Evolutionary conservation across 2,329 filamentous ascomycete genomes (phyloP).

Genomic region (Dactylonectria macrodidyma): DNA sequence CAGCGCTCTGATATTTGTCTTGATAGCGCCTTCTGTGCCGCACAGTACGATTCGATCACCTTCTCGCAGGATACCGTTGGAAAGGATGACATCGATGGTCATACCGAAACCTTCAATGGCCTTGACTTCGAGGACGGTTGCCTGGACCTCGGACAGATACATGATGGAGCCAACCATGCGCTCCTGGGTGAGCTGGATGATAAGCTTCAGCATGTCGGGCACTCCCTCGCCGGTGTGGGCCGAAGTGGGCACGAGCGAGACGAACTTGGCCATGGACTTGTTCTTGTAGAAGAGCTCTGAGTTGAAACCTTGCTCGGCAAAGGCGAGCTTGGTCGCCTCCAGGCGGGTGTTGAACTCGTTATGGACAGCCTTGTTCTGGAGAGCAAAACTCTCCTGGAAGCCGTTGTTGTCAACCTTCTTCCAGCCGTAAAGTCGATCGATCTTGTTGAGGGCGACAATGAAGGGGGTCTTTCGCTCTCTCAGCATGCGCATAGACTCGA

Average conservation of each 20-base stretch:
- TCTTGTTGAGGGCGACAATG: slow-evolving; percentile 99
- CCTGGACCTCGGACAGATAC: slow-evolving; percentile 98
- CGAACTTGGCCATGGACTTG: slow-evolving; percentile 94
- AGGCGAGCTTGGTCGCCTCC: slow-evolving; percentile 91
- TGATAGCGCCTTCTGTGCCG: slow-evolving; percentile 95
- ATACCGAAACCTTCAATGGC: slow-evolving; percentile 99
- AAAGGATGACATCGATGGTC: slow-evolving; percentile 97
- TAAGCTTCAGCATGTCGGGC: slow-evolving; percentile 97
- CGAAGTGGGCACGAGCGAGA: slow-evolving; percentile 97
- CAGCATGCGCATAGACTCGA: slow-evolving; percentile 96
- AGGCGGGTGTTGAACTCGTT: slow-evolving; percentile 94
- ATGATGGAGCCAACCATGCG: slow-evolving; percentile 97
- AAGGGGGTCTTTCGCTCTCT: slow-evolving; percentile 96
- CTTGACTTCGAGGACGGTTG: slow-evolving; percentile 98
- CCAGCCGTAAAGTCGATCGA: slow-evolving; percentile 99
- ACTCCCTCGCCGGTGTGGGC: slow-evolving; percentile 99
- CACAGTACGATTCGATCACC: slow-evolving; percentile 96
- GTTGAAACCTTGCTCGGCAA: slow-evolving; percentile 98
- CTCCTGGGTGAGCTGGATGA: slow-evolving; percentile 93
- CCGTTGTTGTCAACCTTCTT: slow-evolving; percentile 99
- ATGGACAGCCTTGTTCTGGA: slow-evolving; percentile 94
- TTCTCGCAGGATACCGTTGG: slow-evolving; percentile 94
- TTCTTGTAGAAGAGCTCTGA: slow-evolving; percentile 97
- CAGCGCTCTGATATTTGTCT: slow-evolving; percentile 94
- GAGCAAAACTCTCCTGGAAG: slow-evolving; percentile 90